phyloP scores from a whole-genome alignment of 2,329 filamentous ascomycete genomes.

The Penicillium sp. region DNA sequence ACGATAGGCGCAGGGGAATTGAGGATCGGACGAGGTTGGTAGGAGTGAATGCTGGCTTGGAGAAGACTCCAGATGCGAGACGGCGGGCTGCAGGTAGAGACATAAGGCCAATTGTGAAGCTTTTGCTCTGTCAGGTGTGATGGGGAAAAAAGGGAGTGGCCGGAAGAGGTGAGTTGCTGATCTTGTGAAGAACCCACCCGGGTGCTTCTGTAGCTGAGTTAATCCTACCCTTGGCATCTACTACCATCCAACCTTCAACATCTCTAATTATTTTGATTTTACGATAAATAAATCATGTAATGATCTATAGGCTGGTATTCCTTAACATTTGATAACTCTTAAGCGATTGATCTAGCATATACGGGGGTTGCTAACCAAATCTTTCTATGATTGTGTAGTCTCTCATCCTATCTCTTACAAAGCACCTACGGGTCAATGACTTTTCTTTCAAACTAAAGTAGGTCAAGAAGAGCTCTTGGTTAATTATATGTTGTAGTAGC shows the following conservation, averaged over 20 bases:
- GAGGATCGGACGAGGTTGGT: conserved; percentile 23
- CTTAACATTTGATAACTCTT: neutral
- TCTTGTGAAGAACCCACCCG: neutral
- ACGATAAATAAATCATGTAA: neutral
- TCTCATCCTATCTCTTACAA: too few species aligned
- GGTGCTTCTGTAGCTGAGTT: neutral
- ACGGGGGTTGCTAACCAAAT: too few species aligned
- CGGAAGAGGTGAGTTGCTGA: conserved; percentile 3
- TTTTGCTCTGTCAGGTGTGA: neutral
- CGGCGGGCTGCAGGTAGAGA: conserved; percentile 26
- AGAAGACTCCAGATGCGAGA: conserved; percentile 24
- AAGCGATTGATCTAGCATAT: neutral
- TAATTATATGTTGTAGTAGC: too few species aligned
- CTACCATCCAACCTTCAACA: neutral
- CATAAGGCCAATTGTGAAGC: conserved; percentile 15
- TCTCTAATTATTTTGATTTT: neutral
- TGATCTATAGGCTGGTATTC: neutral
- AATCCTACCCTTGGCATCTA: neutral
- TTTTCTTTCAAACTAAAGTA: too few species aligned
- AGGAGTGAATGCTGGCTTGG: conserved; percentile 20
- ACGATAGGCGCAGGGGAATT: conserved; percentile 28
- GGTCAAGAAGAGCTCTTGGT: too few species aligned
- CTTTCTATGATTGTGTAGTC: too few species aligned
- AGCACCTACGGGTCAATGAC: too few species aligned
- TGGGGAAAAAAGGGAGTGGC: neutral